These are phyloP conservation scores for Micractinium sp. DNA, from an alignment of 139 green algal genomes.

Conservation along the genomic window DNA sequence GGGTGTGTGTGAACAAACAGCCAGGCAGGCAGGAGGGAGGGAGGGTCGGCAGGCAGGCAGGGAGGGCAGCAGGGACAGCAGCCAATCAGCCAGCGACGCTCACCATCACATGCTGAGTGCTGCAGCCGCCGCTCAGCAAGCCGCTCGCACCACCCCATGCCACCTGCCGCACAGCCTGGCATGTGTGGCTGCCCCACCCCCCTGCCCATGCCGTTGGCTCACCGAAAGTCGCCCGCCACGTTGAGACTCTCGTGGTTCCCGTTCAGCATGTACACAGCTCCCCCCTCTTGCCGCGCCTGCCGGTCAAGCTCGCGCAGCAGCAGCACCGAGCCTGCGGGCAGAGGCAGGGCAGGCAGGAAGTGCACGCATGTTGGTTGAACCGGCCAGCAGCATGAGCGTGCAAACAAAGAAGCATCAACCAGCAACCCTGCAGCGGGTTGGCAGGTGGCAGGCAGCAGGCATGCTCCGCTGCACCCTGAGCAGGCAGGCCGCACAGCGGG, in stretches of 20 bases:
- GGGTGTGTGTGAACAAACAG: not conserved
- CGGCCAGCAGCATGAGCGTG: too few relatives aligned
- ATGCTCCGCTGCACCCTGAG: too few relatives aligned
- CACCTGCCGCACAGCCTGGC: not conserved
- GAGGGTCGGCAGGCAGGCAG: too few relatives aligned
- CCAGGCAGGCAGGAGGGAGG: not conserved
- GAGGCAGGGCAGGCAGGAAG: not conserved
- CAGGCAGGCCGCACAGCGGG: not conserved
- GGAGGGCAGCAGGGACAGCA: not conserved
- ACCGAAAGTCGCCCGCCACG: constrained; percentile 87
- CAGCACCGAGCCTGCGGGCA: constrained; percentile 76
- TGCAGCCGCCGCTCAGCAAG: not conserved
- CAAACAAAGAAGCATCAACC: too few relatives aligned
- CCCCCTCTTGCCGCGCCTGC: constrained; percentile 77
- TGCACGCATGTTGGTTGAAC: not conserved
- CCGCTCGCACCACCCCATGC: too few relatives aligned
- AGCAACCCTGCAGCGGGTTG: too few relatives aligned
- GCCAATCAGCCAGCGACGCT: not conserved
- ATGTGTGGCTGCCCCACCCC: not conserved
- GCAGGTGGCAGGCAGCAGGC: too few relatives aligned
- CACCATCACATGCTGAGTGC: not conserved
- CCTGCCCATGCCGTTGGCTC: not conserved
- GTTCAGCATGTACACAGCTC: constrained; percentile 92
- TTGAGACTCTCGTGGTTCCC: constrained; percentile 95
- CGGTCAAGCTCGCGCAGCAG: constrained; percentile 83